Conservation (phyloP, 2,329 filamentous ascomycete genomes). For the Xylaria sp. region DNA sequence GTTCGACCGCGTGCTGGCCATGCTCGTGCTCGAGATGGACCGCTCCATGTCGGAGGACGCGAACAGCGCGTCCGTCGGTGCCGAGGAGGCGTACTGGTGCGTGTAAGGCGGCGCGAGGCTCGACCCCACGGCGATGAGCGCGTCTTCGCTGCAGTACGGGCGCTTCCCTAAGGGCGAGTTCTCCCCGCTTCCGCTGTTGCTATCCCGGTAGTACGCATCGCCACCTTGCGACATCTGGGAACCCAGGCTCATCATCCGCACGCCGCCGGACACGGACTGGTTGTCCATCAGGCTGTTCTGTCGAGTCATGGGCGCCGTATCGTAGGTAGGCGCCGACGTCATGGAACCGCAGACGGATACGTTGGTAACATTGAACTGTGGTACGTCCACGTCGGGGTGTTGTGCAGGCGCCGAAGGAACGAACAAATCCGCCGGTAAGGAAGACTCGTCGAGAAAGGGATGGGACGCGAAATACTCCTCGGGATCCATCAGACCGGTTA, state of each 20-base stretch:
- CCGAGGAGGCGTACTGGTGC: conserved; percentile 37
- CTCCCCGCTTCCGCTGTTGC: conserved; percentile 27
- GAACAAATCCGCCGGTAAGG: conserved; percentile 14
- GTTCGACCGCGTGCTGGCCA: conserved; percentile 47
- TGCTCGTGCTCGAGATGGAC: conserved; percentile 49
- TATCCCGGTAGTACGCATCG: conserved; percentile 29
- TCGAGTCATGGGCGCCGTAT: conserved; percentile 39
- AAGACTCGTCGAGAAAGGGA: conserved; percentile 22
- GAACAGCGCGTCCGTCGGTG: conserved; percentile 36
- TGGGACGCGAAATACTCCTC: conserved; percentile 42
- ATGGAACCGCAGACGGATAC: conserved; percentile 41
- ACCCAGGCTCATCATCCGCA: conserved; percentile 38
- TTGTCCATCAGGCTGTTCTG: conserved; percentile 39
- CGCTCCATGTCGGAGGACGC: conserved; percentile 49
- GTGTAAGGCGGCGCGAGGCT: conserved; percentile 32
- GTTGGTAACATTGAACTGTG: conserved; percentile 30
- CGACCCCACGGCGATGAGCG: conserved; percentile 44
- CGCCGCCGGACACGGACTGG: conserved; percentile 33
- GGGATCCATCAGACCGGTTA: conserved; percentile 42
- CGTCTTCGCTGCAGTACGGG: conserved; percentile 30
- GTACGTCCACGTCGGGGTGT: conserved; percentile 28
- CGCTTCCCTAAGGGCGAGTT: conserved; percentile 34
- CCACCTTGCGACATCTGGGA: conserved; percentile 39
- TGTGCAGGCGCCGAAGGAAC: conserved; percentile 20
- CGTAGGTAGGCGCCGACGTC: conserved; percentile 39